phyloP scores from a whole-genome alignment of 2,329 filamentous ascomycete genomes.

The Monosporascus sp. region DNA sequence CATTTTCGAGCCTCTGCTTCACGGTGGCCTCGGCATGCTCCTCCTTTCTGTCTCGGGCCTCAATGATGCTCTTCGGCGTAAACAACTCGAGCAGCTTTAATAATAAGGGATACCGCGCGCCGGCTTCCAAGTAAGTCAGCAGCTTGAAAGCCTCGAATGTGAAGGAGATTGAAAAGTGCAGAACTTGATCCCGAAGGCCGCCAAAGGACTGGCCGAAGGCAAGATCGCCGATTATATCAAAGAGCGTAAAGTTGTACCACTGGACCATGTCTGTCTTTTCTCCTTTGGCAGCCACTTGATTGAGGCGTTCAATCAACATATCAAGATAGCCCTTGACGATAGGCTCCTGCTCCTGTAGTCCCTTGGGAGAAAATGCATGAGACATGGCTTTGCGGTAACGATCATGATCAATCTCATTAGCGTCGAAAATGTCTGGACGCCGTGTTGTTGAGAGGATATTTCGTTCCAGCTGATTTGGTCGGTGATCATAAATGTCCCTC shows the following conservation, averaged over 20 bases:
- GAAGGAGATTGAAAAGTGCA: slow-evolving; percentile 14
- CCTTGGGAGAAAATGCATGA: slow-evolving; percentile 40
- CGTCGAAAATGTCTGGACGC: background rate
- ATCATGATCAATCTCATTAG: slow-evolving; percentile 32
- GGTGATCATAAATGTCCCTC: slow-evolving; percentile 35
- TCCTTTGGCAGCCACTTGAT: slow-evolving; percentile 13
- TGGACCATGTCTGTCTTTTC: slow-evolving; percentile 24
- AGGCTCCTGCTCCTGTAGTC: slow-evolving; percentile 29
- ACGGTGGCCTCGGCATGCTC: slow-evolving; percentile 20
- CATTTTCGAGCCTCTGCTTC: slow-evolving; percentile 6
- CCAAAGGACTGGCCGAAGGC: slow-evolving; percentile 21
- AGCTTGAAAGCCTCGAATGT: slow-evolving; percentile 19
- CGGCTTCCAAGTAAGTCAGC: slow-evolving; percentile 16
- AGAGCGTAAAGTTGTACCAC: slow-evolving; percentile 31
- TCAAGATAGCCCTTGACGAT: slow-evolving; percentile 28
- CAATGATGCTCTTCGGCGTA: no score
- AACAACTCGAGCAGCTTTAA: slow-evolving; percentile 20
- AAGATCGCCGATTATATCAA: slow-evolving; percentile 23
- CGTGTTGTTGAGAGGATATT: slow-evolving; percentile 16
- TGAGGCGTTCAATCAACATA: slow-evolving; percentile 23
- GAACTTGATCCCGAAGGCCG: slow-evolving; percentile 30
- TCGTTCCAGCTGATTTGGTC: slow-evolving; percentile 17
- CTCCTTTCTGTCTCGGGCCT: slow-evolving; percentile 5
- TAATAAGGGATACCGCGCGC: slow-evolving; percentile 10
- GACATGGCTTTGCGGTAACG: slow-evolving; percentile 46